Percentiles rank a stretch among this genome's conserved stretches.
Conservation (phyloP, 106 monocot species). For the Allium cepa region DNA sequence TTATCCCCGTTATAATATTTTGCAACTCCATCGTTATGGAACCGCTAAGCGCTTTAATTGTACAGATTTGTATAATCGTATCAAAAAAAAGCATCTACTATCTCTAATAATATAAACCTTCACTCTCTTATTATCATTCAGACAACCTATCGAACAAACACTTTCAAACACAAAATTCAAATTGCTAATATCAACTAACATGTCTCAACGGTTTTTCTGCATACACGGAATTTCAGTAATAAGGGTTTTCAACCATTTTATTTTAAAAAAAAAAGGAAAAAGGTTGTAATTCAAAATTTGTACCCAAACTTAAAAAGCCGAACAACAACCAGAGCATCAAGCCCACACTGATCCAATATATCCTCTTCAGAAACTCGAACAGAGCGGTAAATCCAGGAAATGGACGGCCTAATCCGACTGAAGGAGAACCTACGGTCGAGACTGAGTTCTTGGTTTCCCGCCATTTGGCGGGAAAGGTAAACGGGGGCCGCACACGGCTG, state of each 20-base stretch:
- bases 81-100: no score
- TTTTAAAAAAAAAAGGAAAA: background rate
- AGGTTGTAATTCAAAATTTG: background rate
- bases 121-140: no score
- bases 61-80: no score
- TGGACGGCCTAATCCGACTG: constrained; percentile 36
- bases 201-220: no score
- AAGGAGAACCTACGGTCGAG: constrained; percentile 19
- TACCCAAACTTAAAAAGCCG: constrained; percentile 74
- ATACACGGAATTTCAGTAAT: no score
- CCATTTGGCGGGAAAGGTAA: constrained; percentile 47
- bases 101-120: no score
- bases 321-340: constrained; percentile 64
- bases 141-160: no score
- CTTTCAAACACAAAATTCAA: no score
- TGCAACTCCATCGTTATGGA: no score
- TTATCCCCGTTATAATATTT: no score
- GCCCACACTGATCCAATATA: constrained; percentile 32
- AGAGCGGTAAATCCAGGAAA: constrained; percentile 49
- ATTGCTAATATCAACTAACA: no score
- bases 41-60: no score
- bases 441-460: constrained; percentile 15
- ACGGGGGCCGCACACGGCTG: constrained; percentile 51
- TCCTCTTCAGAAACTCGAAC: constrained; percentile 54
- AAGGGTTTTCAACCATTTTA: background rate